A percentile compares a stretch with the other conserved stretches of the same genome.
Evolutionary conservation across 495 filamentous ascomycete species (phyloP).

Genomic region (Tuber brumale): DNA sequence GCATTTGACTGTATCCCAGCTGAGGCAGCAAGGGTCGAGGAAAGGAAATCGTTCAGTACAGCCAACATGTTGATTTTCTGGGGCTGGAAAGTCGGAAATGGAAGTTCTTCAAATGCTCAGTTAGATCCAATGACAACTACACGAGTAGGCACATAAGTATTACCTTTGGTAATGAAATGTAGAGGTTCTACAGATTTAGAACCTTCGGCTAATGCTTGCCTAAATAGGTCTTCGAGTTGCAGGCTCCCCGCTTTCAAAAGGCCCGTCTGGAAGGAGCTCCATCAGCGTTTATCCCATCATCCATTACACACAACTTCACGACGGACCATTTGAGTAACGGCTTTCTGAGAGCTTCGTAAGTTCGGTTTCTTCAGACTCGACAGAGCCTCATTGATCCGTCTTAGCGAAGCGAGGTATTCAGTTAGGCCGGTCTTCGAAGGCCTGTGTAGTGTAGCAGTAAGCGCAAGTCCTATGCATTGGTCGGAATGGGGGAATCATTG

Average conservation of each 20-base stretch:
- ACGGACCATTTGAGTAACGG: conserved; percentile 57
- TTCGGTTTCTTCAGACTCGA: conserved; percentile 76
- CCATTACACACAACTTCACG: background rate
- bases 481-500: background rate
- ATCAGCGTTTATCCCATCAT: conserved; percentile 7
- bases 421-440: conserved; percentile 71
- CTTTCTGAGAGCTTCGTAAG: conserved; percentile 81
- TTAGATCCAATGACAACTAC: background rate
- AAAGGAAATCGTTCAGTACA: conserved; percentile 54
- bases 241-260: conserved; percentile 70
- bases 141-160: background rate
- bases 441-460: conserved; percentile 43
- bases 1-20: conserved; percentile 51
- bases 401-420: conserved; percentile 83
- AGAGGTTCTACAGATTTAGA: conserved; percentile 74
- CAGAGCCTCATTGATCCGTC: conserved; percentile 75
- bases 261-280: conserved; percentile 49
- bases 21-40: conserved; percentile 49
- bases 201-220: conserved; percentile 65
- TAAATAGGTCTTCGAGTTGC: conserved; percentile 75
- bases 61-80: conserved; percentile 55
- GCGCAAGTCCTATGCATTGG: background rate
- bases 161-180: conserved; percentile 84
- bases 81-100: conserved; percentile 59
- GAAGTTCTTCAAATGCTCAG: conserved; percentile 49